Evolutionary conservation across 202 grass and related monocot genomes (phyloP), one percentile per base, ranked within the genome.

Genomic region (Sporobolus alterniflorus): DNA sequence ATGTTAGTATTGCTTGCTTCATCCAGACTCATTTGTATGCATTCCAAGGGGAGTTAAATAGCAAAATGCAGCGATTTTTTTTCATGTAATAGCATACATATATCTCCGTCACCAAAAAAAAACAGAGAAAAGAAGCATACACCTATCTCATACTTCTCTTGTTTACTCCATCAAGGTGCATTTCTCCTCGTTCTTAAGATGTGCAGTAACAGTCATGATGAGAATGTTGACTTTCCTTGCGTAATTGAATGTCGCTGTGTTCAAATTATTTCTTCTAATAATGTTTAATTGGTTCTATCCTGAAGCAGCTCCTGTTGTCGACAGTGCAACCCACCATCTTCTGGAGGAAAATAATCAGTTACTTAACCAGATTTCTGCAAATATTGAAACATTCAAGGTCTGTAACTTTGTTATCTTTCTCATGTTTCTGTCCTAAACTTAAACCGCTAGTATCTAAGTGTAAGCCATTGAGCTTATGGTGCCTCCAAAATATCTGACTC

Each of bases 301-400:
- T 82, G 79, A 69, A 87, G 65, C 79, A 95, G 87, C 73, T 74
- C 67, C 85, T 76, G 54, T 80, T 31, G 16, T 95, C 59, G 93
- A 94, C 59, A 87, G 80, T 74, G 83, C 85, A 83, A 93, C 88
- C 41, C 91, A 86, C 67, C 84, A 44, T 79, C 90, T 93, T 73
- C 84, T 98, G 32, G 89, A 85, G 57, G 92, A 98, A 91, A 98
- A 90, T 64, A 78, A 87, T 75, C 83, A 77, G 12, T 84, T 98
- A 71, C 85, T 98, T 83, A 80, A 78, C 64, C 83, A 87, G 82
- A 93, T 98, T 65, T 87, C 87, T 84, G 71, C 89, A 86, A 98
- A 98, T 92, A 85, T 93, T 47, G 85, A 83, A 42, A 71, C 80
- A 90, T 88, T 86, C 51, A 88, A 90, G 96, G 96, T 95, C 28